Evolutionary conservation across 179 eudicot species (phyloP).

Genomic region (Silene noctiflora): DNA sequence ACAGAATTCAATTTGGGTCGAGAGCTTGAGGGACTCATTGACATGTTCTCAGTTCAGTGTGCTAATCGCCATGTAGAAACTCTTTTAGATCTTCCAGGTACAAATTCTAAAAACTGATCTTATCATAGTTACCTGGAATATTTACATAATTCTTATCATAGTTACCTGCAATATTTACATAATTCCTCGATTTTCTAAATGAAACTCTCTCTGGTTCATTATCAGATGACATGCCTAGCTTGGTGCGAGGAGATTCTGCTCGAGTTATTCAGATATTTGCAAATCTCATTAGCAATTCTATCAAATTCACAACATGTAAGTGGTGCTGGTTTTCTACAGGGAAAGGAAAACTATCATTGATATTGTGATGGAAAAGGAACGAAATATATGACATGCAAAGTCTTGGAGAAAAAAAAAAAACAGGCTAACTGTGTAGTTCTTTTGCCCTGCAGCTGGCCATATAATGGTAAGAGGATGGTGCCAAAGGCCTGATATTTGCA

Average conservation of each 20-base stretch:
- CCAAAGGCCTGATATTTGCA: conserved; percentile 41
- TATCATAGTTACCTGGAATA: background rate
- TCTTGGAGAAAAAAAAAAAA: background rate
- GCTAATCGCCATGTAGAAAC: conserved; percentile 88
- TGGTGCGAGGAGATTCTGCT: conserved; percentile 89
- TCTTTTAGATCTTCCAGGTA: conserved; percentile 89
- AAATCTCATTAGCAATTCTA: conserved; percentile 89
- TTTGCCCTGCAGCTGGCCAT: conserved; percentile 65
- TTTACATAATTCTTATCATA: background rate
- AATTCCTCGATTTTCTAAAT: background rate
- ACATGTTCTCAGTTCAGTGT: conserved; percentile 97
- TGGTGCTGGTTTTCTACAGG: background rate
- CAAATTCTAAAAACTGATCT: background rate
- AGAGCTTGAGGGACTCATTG: conserved; percentile 96
- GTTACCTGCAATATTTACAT: background rate
- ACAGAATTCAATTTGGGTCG: conserved; percentile 85
- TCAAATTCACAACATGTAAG: conserved; percentile 78
- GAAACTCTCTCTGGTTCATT: conserved; percentile 6
- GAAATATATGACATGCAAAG: background rate
- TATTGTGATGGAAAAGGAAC: background rate
- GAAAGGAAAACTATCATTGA: background rate
- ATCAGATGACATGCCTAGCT: conserved; percentile 90
- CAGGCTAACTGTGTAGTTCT: background rate
- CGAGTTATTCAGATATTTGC: conserved; percentile 95
- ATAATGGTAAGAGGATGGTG: conserved; percentile 93